phyloP scores from a whole-genome alignment of 306 rosid species.

The Astragalus membranaceus region DNA sequence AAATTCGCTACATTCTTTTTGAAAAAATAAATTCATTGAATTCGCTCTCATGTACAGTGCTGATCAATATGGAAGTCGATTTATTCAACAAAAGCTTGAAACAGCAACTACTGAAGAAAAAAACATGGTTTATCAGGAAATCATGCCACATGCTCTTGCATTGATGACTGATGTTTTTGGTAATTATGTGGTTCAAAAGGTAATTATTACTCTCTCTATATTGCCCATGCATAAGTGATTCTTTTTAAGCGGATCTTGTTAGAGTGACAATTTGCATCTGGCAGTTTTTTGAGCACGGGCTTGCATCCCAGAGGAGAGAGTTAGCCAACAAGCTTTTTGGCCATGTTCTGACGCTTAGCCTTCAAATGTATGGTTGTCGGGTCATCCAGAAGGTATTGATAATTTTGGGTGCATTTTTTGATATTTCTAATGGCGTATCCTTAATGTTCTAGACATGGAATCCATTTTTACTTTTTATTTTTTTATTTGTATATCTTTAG shows the following conservation, averaged over 20 bases:
- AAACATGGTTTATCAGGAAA: constrained; percentile 89
- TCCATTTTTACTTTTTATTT: background rate
- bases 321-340: constrained; percentile 77
- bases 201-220: constrained; percentile 8
- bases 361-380: constrained; percentile 99
- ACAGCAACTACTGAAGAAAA: constrained; percentile 82
- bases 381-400: constrained; percentile 87
- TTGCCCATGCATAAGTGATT: too few species aligned
- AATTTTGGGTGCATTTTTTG: background rate
- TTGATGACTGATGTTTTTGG: constrained; percentile 97
- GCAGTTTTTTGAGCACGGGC: constrained; percentile 98
- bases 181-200: constrained; percentile 96
- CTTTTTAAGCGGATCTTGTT: background rate
- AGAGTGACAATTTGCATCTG: constrained; percentile 5
- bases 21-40: background rate
- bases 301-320: constrained; percentile 75
- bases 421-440: background rate
- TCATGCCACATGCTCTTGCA: constrained; percentile 92
- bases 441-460: background rate
- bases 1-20: background rate
- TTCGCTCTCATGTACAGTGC: constrained; percentile 42
- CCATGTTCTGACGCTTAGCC: constrained; percentile 82
- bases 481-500: constrained; percentile 23
- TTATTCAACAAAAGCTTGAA: constrained; percentile 53
- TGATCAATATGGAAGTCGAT: constrained; percentile 91